Evolutionary conservation across 2,329 filamentous ascomycete genomes (phyloP).

Genomic region (Exserohilum rostratum): DNA sequence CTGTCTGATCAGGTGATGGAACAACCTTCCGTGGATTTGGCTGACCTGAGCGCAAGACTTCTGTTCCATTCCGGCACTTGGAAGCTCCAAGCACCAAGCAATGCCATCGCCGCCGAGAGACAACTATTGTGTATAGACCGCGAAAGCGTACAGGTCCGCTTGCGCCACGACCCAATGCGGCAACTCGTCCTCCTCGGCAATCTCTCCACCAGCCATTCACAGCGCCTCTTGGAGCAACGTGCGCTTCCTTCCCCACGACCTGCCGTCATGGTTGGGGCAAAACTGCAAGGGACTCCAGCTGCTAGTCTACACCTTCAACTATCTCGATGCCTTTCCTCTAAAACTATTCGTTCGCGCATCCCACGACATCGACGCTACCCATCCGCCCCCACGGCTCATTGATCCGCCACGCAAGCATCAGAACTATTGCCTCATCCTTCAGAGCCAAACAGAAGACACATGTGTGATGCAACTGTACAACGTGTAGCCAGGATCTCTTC

Average conservation of each 20-base stretch:
- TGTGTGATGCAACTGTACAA: not conserved
- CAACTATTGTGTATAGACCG: too few relatives aligned
- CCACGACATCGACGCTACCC: constrained; percentile 11
- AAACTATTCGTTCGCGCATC: constrained; percentile 18
- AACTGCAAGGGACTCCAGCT: not conserved
- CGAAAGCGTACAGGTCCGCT: not conserved
- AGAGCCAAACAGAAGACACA: constrained; percentile 24
- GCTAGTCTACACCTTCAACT: not conserved
- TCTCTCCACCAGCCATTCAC: constrained; percentile 25
- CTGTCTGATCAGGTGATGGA: too few relatives aligned
- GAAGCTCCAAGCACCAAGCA: too few relatives aligned
- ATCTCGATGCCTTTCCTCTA: constrained; percentile 6
- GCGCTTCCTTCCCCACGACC: constrained; percentile 6
- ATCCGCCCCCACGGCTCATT: not conserved
- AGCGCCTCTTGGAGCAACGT: constrained; percentile 17
- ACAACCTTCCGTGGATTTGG: too few relatives aligned
- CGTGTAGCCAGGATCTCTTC: constrained; percentile 2
- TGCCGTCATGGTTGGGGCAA: constrained; percentile 11
- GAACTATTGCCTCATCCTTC: not conserved
- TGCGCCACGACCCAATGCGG: constrained; percentile 10
- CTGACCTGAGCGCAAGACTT: too few relatives aligned
- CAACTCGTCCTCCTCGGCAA: constrained; percentile 9
- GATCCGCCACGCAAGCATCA: constrained; percentile 7
- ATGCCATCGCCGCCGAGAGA: too few relatives aligned
- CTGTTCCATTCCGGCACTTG: too few relatives aligned